Base-by-base conservation (phyloP, 1,284 basidiomycete genomes). In the Sanghuangporus sanghuang region DNA sequence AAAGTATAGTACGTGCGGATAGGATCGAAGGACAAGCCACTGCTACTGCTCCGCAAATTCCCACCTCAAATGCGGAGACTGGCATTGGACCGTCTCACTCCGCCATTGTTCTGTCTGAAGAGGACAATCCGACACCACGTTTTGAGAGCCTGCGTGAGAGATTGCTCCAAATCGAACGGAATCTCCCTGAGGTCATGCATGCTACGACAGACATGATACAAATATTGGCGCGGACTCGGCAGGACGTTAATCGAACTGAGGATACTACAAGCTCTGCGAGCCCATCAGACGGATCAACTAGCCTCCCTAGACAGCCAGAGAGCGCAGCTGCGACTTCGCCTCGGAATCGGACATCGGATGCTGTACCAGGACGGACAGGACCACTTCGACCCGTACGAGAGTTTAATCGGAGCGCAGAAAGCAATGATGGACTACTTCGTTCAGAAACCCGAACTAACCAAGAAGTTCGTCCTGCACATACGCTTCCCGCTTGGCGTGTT, bases 11-110 rank as follows among this genome's bases (percentile, higher is more conserved):
- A 62, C 63, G 39, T 48, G 27, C 61, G 54, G 62, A 39, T 21
- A 21, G n/a, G 64, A 49, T 16, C 46, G n/a, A 14, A 38, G 38
- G 23, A n/a, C 38, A 14, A 18, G 11, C 50, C 36, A 16, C 39
- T 32, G 27, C 2, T 32, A 32, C 27, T 32, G 27, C 27, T 12
- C 39, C 16, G 36, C 32, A 55, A 27, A 27, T 2, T 14, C 46
- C 65, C 44, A 46, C 36, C 54, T 32, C 14, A 27, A 46, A 12
- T 35, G 16, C 36, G 35, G 59, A 50, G 23, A 16, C 23, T 35
- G 16, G 36, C 21, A 69, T 77, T 59, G 71, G 71, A 32, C 74
- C 75, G n/a, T 66, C 69, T 3, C 75, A 75, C 64, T 68, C 74
- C 36, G 76, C 73, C 6, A 68, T 75, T 5, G 67, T 77, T 18